phyloP scores from a whole-genome alignment of 495 filamentous ascomycete species.

The Podospora bellae-mahoneyi region DNA sequence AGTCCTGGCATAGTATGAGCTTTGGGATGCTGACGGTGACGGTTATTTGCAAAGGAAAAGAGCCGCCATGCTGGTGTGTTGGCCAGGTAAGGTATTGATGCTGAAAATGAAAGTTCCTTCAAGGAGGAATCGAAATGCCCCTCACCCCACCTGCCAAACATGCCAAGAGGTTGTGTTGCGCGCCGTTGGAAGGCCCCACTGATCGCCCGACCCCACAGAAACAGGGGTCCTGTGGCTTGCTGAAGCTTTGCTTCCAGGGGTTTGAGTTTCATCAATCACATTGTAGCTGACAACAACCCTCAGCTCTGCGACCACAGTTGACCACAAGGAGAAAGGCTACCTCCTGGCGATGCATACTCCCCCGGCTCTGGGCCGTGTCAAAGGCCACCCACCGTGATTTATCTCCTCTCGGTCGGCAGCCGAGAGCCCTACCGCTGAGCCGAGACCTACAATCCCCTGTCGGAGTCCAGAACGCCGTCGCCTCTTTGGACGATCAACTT shows the following conservation, averaged over 20 bases:
- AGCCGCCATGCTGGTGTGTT: neutral
- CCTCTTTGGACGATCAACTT: slow-evolving; percentile 3
- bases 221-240: neutral
- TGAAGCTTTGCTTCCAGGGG: neutral
- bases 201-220: neutral
- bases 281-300: neutral
- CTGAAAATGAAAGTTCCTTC: neutral
- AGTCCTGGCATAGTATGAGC: neutral
- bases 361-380: neutral
- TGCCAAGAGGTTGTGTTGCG: neutral
- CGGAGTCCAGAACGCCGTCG: neutral
- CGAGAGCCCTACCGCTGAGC: no score
- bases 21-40: neutral
- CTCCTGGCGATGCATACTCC: no score
- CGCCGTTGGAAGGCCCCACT: neutral
- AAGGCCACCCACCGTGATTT: no score
- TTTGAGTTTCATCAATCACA: neutral
- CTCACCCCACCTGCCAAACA: neutral
- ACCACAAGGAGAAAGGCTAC: neutral
- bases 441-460: neutral
- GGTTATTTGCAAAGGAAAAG: no score
- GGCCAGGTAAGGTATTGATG: neutral
- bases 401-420: neutral
- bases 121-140: neutral
- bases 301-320: no score